Conservation (phyloP, 2,329 filamentous ascomycete genomes). For the Curvularia eragrostidis region DNA sequence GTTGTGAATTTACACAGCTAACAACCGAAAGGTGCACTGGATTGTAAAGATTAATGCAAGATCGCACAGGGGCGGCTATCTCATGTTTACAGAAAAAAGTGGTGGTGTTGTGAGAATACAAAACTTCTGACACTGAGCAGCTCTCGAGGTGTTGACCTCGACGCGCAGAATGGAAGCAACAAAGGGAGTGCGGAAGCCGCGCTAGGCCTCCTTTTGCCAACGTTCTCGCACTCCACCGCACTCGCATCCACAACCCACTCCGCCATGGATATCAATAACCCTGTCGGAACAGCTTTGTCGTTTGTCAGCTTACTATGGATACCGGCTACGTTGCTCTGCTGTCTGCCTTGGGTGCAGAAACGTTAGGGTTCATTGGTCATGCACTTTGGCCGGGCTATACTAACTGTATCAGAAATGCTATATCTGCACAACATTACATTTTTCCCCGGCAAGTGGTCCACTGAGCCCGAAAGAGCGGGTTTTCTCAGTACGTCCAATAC, state of each 20-base stretch:
- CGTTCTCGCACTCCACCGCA: conserved; percentile 3
- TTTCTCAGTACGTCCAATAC: conserved; percentile 40
- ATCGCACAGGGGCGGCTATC: neutral
- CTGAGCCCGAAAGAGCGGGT: conserved; percentile 47
- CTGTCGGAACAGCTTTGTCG: conserved; percentile 33
- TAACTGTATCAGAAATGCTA: conserved; percentile 38
- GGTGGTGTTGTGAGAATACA: neutral
- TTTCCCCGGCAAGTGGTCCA: conserved; percentile 46
- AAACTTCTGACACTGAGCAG: neutral
- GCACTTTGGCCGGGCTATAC: conserved; percentile 7
- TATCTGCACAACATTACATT: conserved; percentile 47
- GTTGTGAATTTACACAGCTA: neutral
- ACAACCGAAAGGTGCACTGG: neutral
- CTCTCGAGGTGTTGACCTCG: neutral
- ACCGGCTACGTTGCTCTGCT: conserved; percentile 43
- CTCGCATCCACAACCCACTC: conserved; percentile 11
- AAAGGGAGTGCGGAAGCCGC: conserved; percentile 5
- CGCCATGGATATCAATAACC: conserved; percentile 31
- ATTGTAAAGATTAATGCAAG: neutral
- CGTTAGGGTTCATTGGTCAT: conserved; percentile 23
- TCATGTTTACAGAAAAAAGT: neutral
- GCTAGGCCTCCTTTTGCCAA: conserved; percentile 7
- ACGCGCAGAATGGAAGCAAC: conserved; percentile 3
- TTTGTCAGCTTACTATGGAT: conserved; percentile 46
- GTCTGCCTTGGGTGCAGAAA: conserved; percentile 48